Conservation (phyloP, 192 early-diverging fungal genomes). For the Phycomyces nitens region DNA sequence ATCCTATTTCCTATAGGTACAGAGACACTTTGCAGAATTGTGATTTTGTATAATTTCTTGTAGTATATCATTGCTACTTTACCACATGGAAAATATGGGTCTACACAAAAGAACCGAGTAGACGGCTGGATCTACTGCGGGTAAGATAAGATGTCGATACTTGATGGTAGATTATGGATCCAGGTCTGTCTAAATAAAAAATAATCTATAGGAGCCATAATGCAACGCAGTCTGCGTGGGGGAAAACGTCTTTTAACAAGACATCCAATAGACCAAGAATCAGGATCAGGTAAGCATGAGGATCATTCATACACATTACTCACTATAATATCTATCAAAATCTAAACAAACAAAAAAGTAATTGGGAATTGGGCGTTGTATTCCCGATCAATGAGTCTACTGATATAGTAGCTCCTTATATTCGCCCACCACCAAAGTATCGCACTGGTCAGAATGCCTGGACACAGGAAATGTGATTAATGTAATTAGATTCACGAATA, state of each 20-base stretch:
- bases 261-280: conserved; percentile 23
- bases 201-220: conserved; percentile 25
- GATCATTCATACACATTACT: background rate
- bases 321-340: too few species aligned
- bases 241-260: conserved; percentile 13
- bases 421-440: conserved; percentile 27
- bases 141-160: conserved; percentile 12
- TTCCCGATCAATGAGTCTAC: conserved; percentile 19
- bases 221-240: conserved; percentile 32
- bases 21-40: too few species aligned
- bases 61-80: conserved; percentile 33
- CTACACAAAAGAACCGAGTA: background rate
- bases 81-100: background rate
- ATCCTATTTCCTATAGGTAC: background rate
- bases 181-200: background rate
- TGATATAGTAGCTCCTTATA: conserved; percentile 25
- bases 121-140: conserved; percentile 35
- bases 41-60: conserved; percentile 6
- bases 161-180: too few species aligned
- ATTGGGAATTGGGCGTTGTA: conserved; percentile 42
- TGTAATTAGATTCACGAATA: too few species aligned
- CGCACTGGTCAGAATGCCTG: conserved; percentile 20
- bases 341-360: conserved; percentile 9
- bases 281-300: conserved; percentile 32
- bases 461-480: conserved; percentile 19